phyloP scores from a whole-genome alignment of 331 rosid species.

The Rosa hybrid region DNA sequence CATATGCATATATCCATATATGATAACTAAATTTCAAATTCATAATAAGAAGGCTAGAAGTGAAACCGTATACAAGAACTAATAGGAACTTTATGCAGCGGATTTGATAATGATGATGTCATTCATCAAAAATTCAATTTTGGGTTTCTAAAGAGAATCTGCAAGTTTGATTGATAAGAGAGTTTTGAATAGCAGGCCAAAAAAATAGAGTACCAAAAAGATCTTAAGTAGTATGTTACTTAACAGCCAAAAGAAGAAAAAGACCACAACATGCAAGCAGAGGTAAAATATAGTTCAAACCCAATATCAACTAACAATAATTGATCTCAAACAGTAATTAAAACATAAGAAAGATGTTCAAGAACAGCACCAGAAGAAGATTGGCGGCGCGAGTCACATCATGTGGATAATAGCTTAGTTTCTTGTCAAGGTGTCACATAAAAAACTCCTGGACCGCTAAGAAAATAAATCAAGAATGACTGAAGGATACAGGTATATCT shows the following conservation, averaged over 20 bases:
- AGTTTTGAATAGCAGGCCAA: background rate
- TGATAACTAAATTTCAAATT: constrained; percentile 5
- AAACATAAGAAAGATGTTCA: constrained; percentile 20
- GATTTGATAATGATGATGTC: background rate
- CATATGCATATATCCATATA: background rate
- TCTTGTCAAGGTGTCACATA: constrained; percentile 60
- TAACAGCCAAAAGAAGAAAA: background rate
- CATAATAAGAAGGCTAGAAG: background rate
- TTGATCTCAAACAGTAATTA: constrained; percentile 11
- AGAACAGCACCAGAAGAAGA: constrained; percentile 75
- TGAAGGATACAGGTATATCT: constrained; percentile 88
- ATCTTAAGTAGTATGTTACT: background rate
- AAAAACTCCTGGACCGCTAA: background rate
- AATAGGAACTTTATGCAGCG: background rate
- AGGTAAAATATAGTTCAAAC: background rate
- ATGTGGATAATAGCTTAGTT: constrained; percentile 80
- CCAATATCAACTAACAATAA: background rate
- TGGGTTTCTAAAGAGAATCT: background rate
- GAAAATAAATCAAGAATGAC: constrained; percentile 1
- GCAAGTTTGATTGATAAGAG: background rate
- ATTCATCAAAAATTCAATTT: background rate
- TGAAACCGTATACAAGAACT: background rate
- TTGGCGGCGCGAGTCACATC: constrained; percentile 90
- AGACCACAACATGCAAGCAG: background rate
- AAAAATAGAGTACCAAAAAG: background rate